Conservation (phyloP, 129 eudicot species). For the Chrysanthemum lavandulifolium region DNA sequence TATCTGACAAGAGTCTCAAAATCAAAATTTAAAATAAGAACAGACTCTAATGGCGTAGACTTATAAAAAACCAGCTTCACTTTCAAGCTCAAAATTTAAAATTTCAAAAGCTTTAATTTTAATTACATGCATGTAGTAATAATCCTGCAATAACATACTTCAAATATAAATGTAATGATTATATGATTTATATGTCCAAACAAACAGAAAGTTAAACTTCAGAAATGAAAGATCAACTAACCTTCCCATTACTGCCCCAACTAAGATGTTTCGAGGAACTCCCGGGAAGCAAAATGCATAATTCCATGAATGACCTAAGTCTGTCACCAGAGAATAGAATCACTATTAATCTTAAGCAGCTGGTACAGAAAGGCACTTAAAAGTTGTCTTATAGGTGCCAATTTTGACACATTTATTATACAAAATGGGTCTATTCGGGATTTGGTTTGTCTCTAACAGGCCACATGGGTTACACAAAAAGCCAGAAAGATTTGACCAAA, state of each 20-base stretch:
- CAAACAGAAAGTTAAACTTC: conserved; percentile 19
- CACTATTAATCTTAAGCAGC: conserved; percentile 15
- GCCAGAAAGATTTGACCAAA: neutral
- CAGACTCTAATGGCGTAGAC: neutral
- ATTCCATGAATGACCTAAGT: conserved; percentile 93
- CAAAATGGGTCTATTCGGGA: neutral
- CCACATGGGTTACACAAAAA: neutral
- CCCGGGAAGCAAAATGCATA: conserved; percentile 92
- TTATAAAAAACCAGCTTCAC: neutral
- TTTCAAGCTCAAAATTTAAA: neutral
- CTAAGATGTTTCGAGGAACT: conserved; percentile 51
- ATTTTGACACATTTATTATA: neutral
- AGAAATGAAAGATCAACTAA: conserved; percentile 33
- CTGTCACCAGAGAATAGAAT: conserved; percentile 43
- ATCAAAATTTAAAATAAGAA: neutral
- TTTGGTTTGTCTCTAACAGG: neutral
- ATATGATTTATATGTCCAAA: neutral
- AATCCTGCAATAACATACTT: neutral
- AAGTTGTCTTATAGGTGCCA: conserved; percentile 1
- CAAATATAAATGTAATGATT: neutral
- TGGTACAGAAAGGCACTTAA: neutral
- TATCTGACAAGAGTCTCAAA: no score
- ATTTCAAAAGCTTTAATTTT: no score
- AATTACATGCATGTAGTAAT: neutral
- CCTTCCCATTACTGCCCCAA: conserved; percentile 47